Evolutionary conservation across 1,284 basidiomycete species (phyloP).

Genomic region (Cutaneotrichosporon cavernicola): DNA sequence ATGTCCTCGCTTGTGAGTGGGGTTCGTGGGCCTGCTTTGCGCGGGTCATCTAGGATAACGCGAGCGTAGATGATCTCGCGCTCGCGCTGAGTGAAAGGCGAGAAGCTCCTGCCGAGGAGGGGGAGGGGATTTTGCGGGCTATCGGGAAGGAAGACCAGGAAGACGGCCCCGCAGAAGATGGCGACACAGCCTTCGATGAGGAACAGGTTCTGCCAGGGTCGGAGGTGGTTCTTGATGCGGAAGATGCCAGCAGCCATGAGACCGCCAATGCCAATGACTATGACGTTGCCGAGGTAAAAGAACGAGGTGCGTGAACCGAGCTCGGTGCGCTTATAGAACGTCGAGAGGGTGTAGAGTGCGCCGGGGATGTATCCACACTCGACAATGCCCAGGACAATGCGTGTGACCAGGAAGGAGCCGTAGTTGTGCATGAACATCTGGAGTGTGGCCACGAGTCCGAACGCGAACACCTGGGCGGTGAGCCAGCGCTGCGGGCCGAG

Average conservation of each 20-base stretch:
- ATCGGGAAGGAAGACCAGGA: constrained; percentile 32
- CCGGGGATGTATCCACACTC: constrained; percentile 32
- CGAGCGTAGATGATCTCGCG: constrained; percentile 35
- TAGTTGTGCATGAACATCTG: constrained; percentile 33
- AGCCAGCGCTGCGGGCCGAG: constrained; percentile 39
- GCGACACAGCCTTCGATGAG: constrained; percentile 31
- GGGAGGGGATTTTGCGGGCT: constrained; percentile 26
- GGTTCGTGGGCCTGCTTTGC: constrained; percentile 23
- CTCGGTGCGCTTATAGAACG: constrained; percentile 32
- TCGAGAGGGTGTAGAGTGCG: constrained; percentile 24
- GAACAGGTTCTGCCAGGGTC: constrained; percentile 17
- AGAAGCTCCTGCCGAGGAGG: constrained; percentile 27
- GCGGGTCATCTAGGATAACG: constrained; percentile 35
- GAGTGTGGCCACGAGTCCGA: constrained; percentile 34
- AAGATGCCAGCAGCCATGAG: constrained; percentile 27
- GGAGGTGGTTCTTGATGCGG: constrained; percentile 13
- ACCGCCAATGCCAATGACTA: constrained; percentile 25
- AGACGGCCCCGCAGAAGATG: constrained; percentile 24
- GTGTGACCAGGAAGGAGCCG: constrained; percentile 30
- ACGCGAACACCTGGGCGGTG: constrained; percentile 34
- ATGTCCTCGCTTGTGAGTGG: constrained; percentile 26
- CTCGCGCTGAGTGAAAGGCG: constrained; percentile 35
- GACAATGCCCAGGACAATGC: constrained; percentile 31
- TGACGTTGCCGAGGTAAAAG: constrained; percentile 30
- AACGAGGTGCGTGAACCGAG: constrained; percentile 26